Base-by-base conservation (phyloP, 176 grass and related monocot genomes). In the Phoenix dactylifera region DNA sequence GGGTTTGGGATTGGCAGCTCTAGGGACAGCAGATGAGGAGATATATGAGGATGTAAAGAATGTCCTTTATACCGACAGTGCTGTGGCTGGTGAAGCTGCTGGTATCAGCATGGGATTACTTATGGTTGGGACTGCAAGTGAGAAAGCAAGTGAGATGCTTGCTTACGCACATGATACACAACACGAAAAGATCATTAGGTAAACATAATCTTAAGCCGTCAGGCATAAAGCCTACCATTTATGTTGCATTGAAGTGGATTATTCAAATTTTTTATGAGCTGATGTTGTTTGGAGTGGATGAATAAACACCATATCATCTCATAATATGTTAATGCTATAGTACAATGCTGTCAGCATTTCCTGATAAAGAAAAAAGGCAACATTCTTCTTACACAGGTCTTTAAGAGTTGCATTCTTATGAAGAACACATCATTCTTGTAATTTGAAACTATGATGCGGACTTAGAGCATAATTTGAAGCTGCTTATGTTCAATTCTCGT, bases 181-280 rank as follows among this genome's bases (percentile, higher is more conserved):
- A 35, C 93, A 98, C 83, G 93, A 98, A 69, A 98, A 98, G 26
- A 98, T 98, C 73, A 98, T 98, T 59, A 88, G 93, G 93, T 92
- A 73, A 70, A 49, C 24, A 9, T 32, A 12, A 44, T 70, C 50
- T 58, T 49, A 44, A 44, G 10, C 2, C 12, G 10, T 14, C 1
- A 12, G 35, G 35, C 9, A 44, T 44, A 44, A 44, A 44, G 9
- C 7, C 10, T 44, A 14, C 10, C 10, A 44, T 44, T 1, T 12
- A 44, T 14, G 35, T 12, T 44, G 35, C 35, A 44, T 44, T 44
- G 32, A 44, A 44, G 10, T 44, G 9, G 35, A 44, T 2, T 44
- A 14, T 44, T 44, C 10, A 14, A 44, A 12, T 44, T 14, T 44
- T 44, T 44, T 44, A 30, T 0, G 28, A 30, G 6, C 10, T 44